These are phyloP conservation scores for Xylaria curta DNA, from an alignment of 495 filamentous ascomycete species.

Conservation along the genomic window DNA sequence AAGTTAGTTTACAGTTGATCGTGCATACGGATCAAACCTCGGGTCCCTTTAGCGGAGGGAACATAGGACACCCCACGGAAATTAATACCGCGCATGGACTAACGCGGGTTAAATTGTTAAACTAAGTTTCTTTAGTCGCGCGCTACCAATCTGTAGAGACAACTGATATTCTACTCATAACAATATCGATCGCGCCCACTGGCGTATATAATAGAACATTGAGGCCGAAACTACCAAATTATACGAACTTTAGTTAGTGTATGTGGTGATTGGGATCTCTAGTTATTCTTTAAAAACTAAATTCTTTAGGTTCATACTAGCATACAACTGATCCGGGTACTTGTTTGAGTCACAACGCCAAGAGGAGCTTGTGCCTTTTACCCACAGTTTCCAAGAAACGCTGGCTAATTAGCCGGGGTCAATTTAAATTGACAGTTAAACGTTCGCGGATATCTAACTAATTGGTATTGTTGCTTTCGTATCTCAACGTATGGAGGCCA, in stretches of 20 bases:
- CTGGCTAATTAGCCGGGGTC: neutral
- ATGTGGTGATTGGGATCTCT: neutral
- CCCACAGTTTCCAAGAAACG: neutral
- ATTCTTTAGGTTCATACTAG: neutral
- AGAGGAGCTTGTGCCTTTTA: neutral
- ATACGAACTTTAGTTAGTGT: neutral
- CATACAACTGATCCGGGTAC: neutral
- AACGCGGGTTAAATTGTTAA: neutral
- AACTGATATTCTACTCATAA: too few species aligned
- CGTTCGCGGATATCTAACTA: neutral
- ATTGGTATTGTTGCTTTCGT: neutral
- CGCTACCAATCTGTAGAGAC: too few species aligned
- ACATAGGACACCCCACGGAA: conserved; percentile 7
- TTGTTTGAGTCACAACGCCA: neutral
- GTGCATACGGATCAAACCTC: conserved; percentile 11
- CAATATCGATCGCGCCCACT: too few species aligned
- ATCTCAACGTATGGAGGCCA: neutral
- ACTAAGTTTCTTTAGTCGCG: neutral
- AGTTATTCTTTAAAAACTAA: neutral
- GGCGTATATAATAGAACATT: neutral
- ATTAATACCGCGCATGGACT: neutral
- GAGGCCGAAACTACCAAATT: neutral
- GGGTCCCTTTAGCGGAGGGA: neutral
- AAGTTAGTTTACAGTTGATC: neutral
- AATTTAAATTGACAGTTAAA: neutral